Conservation (phyloP, 805 yeast species). For the Yarrowia deformans region DNA sequence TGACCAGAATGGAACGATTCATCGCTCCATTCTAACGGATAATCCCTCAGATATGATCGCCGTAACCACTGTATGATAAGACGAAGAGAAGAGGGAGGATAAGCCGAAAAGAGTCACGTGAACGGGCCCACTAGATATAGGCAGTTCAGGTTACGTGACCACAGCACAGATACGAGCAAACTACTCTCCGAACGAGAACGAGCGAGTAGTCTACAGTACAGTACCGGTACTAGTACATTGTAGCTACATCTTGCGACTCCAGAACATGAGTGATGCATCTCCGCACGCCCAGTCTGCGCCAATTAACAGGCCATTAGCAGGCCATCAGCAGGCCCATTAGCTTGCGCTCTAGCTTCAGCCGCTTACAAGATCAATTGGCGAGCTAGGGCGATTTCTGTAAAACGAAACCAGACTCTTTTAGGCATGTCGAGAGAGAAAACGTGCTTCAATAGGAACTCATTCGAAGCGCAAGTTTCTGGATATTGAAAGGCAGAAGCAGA, state of each 20-base stretch:
- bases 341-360: slow-evolving; percentile 1
- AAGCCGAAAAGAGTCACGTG: not conserved
- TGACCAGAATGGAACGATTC: not conserved
- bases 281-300: not conserved
- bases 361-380: not conserved
- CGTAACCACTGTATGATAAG: slow-evolving; percentile 15
- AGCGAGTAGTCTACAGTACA: too few relatives aligned
- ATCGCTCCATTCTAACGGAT: not conserved
- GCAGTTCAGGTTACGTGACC: too few relatives aligned
- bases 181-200: too few relatives aligned
- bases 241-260: too few relatives aligned
- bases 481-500: not conserved
- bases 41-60: slow-evolving; percentile 14
- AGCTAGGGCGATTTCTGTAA: not conserved
- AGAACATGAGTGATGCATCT: not conserved
- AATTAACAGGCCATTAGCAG: too few relatives aligned
- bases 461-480: not conserved
- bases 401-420: too few relatives aligned
- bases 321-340: too few relatives aligned
- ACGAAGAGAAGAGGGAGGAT: not conserved
- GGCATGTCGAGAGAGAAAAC: not conserved
- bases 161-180: too few relatives aligned
- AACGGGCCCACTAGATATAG: too few relatives aligned
- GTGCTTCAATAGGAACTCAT: not conserved
- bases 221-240: too few relatives aligned